A percentile compares a stretch with the other conserved stretches of the same genome.
phyloP scores from a whole-genome alignment of 345 rosid genomes.

The Salix udensis region DNA sequence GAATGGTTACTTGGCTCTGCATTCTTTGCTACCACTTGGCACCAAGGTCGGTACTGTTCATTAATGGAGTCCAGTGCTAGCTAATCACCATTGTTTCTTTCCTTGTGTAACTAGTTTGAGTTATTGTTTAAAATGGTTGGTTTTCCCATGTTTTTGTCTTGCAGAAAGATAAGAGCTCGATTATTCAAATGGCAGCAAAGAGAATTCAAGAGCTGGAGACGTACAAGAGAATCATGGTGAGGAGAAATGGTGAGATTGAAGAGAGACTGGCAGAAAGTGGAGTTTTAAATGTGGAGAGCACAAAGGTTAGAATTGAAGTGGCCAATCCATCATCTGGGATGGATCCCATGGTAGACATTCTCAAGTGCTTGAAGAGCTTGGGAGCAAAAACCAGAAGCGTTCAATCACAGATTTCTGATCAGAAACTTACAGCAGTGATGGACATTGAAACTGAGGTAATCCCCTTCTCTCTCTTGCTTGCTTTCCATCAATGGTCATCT shows the following conservation, averaged over 20 bases:
- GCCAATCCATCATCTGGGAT: conserved; percentile 47
- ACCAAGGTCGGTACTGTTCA: conserved; percentile 54
- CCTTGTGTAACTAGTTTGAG: neutral
- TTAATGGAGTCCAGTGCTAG: neutral
- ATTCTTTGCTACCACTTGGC: conserved; percentile 45
- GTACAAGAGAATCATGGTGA: conserved; percentile 40
- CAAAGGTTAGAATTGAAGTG: conserved; percentile 37
- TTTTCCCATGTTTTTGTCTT: neutral
- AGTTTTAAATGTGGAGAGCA: conserved; percentile 14
- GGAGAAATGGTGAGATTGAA: conserved; percentile 29
- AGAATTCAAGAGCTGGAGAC: conserved; percentile 40
- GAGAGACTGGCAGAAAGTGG: conserved; percentile 8
- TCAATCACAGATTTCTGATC: conserved; percentile 35
- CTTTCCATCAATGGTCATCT: neutral
- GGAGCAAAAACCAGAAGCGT: conserved; percentile 33
- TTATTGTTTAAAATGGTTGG: neutral
- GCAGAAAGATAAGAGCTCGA: conserved; percentile 62
- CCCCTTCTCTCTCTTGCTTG: neutral
- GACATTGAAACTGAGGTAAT: conserved; percentile 44
- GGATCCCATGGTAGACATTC: conserved; percentile 56
- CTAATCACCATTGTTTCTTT: neutral
- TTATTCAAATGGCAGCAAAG: conserved; percentile 37
- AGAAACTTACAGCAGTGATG: conserved; percentile 35
- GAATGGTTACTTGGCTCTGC: conserved; percentile 47
- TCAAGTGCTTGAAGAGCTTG: conserved; percentile 42